These are phyloP conservation scores for Hordeum marinum DNA, from an alignment of 176 grass and related monocot species.

Conservation along the genomic window DNA sequence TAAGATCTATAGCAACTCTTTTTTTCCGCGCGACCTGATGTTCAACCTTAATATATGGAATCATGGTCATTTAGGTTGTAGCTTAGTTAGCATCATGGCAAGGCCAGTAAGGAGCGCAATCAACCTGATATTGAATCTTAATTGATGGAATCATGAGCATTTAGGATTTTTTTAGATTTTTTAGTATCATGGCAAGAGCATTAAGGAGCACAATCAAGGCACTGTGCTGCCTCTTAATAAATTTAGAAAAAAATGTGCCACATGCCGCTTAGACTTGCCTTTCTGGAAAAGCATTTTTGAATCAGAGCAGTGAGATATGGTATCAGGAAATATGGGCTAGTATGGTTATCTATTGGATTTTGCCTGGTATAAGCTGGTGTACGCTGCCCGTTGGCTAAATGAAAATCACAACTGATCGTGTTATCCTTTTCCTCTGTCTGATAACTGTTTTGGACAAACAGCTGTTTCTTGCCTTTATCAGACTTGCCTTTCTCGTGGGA, in stretches of 20 bases:
- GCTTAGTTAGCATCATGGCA: not conserved
- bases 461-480: too few species aligned
- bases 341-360: too few species aligned
- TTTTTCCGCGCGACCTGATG: not conserved
- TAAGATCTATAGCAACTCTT: too few species aligned
- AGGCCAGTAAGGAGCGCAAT: too few species aligned
- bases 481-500: not conserved
- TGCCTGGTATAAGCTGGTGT: not conserved
- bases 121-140: not conserved
- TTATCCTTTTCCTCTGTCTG: not conserved
- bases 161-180: not conserved
- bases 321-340: not conserved
- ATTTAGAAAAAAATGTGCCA: not conserved
- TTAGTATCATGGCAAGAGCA: not conserved
- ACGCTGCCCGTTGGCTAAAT: not conserved
- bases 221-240: not conserved
- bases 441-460: not conserved
- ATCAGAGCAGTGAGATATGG: not conserved
- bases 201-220: not conserved
- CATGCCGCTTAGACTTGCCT: not conserved
- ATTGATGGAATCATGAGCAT: not conserved
- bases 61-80: not conserved
- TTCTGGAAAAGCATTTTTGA: not conserved
- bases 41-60: not conserved
- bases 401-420: not conserved